Base-by-base conservation (phyloP, 2,329 filamentous ascomycete genomes). In the Chrysoporthe puriensis region DNA sequence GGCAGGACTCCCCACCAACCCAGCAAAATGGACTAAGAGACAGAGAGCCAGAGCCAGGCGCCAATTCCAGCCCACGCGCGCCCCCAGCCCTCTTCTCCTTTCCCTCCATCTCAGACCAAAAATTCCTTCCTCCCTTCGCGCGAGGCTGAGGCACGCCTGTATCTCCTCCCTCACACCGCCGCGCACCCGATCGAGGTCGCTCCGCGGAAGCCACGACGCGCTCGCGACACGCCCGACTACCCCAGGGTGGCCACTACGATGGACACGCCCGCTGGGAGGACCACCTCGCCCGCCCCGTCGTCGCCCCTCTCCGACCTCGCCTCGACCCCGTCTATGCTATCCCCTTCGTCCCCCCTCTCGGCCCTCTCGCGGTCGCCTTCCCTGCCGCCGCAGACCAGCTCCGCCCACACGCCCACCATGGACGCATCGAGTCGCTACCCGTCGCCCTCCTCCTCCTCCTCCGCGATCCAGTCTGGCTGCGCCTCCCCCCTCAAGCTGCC, bases 281-380 rank as follows among this genome's bases (percentile, higher is more conserved):
- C 82, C 46, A 76, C 80, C 14, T 81, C 81, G 26, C 86, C 84
- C 43, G 76, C 80, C 14, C 81, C 81, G n/a, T 86, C 84, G 2
- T 88, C 86, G 48, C 85, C 86, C 46, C 81, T 88, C 52, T 87
- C 86, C 4, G 76, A 81, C 43, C 79, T 88, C 63, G 84, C 84
- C n/a, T 79, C 81, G 60, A 85, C 86, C 32, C 76, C 79, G 63
- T 77, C 77, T 48, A 75, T 77, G 63, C 78, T 82, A 52, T 76
- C 80, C 13, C 81, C 81, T 36, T 86, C 84, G 2, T 88, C 86
- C 44, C 85, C 86, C 44, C 81, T 88, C 54, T 87, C 86, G 2
- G 76, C 81, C 42, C 79, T 88, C 61, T 85, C 84, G 32, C 80
- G 81, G 60, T 86, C 86, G 32, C 86, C 86, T 1, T 85, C 84